Percentiles rank a stretch among this genome's conserved stretches.
phyloP scores from a whole-genome alignment of 2,329 filamentous ascomycete species.

The Aulographum hederae region DNA sequence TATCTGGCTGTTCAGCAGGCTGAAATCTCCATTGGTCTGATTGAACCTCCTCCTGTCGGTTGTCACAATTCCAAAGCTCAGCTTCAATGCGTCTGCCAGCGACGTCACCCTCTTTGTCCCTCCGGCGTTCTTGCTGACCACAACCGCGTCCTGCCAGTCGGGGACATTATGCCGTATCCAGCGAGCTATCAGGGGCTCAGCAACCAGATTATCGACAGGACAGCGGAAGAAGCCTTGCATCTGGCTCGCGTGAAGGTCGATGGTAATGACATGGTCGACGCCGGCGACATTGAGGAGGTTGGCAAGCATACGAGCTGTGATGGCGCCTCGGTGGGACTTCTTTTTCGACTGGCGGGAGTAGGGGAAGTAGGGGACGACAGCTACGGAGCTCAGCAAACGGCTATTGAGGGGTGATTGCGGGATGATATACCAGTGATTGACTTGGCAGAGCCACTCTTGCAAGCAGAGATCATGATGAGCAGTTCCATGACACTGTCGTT shows the following conservation, averaged over 20 bases:
- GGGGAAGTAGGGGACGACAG: conserved; percentile 89
- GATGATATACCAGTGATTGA: conserved; percentile 68
- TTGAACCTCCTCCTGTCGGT: conserved; percentile 44
- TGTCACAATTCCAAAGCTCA: conserved; percentile 94
- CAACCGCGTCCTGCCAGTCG: conserved; percentile 79
- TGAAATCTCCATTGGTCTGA: too few relatives aligned
- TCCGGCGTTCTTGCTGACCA: conserved; percentile 95
- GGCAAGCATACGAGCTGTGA: conserved; percentile 91
- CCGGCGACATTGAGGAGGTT: conserved; percentile 87
- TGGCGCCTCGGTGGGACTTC: conserved; percentile 89
- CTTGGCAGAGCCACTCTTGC: conserved; percentile 92
- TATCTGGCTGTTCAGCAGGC: too few relatives aligned
- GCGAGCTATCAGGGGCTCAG: conserved; percentile 82
- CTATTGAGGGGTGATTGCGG: not conserved
- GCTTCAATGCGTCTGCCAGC: conserved; percentile 82
- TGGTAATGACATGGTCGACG: conserved; percentile 92
- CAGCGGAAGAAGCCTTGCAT: conserved; percentile 99
- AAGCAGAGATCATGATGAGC: conserved; percentile 96
- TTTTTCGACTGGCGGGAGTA: conserved; percentile 99
- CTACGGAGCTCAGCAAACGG: conserved; percentile 34
- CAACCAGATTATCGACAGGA: conserved; percentile 91
- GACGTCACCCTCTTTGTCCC: conserved; percentile 96
- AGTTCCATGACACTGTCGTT: conserved; percentile 99
- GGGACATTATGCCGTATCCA: conserved; percentile 86
- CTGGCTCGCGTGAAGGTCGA: conserved; percentile 82